A percentile compares a stretch with the other conserved stretches of the same genome.
phyloP scores from a whole-genome alignment of 371 early-diverging fungal species.

The Mortierella sp. region DNA sequence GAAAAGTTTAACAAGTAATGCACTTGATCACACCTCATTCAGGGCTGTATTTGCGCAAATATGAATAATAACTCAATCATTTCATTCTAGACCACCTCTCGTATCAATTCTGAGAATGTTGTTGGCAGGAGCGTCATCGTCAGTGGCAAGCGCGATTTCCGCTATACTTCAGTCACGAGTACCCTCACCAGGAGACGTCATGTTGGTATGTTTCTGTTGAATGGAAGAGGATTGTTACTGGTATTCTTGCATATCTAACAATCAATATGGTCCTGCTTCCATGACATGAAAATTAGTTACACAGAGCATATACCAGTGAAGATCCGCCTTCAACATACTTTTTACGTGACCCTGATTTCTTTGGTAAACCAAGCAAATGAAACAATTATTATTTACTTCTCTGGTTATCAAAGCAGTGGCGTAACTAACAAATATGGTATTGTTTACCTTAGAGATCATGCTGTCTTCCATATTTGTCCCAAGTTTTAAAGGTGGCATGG shows the following conservation, averaged over 20 bases:
- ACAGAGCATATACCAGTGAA: constrained; percentile 60
- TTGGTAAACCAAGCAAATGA: constrained; percentile 53
- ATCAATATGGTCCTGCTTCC: not conserved
- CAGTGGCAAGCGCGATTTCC: constrained; percentile 66
- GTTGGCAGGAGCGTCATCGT: constrained; percentile 61
- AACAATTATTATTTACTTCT: not conserved
- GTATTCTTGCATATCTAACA: not conserved
- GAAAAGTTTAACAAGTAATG: constrained; percentile 56
- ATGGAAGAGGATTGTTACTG: not conserved
- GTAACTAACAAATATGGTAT: not conserved
- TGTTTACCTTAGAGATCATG: constrained; percentile 57
- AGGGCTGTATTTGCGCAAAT: too few species aligned
- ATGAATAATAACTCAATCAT: not conserved
- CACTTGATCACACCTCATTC: not conserved
- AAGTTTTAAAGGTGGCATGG: constrained; percentile 56
- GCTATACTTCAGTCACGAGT: constrained; percentile 66
- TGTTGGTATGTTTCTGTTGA: constrained; percentile 51
- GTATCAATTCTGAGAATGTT: constrained; percentile 66
- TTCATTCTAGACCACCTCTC: constrained; percentile 60
- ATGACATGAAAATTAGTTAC: constrained; percentile 46
- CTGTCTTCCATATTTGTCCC: constrained; percentile 64
- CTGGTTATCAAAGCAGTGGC: not conserved
- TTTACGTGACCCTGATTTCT: constrained; percentile 70
- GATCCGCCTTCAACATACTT: constrained; percentile 63
- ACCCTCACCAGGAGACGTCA: constrained; percentile 76